These are phyloP conservation scores for Emmonsia crescens DNA, from an alignment of 2,329 filamentous ascomycete species.

Conservation along the genomic window DNA sequence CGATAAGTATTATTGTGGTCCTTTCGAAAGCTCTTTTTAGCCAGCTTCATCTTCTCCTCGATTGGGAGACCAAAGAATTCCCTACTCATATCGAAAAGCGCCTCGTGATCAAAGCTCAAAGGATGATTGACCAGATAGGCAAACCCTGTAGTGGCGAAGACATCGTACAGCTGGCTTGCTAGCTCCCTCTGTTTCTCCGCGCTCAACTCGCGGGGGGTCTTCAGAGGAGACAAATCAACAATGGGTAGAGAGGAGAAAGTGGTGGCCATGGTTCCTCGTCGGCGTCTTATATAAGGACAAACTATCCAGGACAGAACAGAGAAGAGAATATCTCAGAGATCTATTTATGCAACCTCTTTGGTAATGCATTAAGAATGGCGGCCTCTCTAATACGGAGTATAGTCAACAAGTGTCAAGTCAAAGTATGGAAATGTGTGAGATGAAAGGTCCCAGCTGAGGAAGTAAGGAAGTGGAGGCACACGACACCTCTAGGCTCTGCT, in stretches of 20 bases:
- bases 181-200: constrained; percentile 21
- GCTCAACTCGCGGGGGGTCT: constrained; percentile 15
- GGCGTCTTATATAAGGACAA: neutral
- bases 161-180: constrained; percentile 30
- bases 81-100: constrained; percentile 33
- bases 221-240: constrained; percentile 31
- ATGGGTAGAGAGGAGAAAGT: constrained; percentile 34
- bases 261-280: constrained; percentile 25
- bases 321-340: neutral
- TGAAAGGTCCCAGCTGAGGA: neutral
- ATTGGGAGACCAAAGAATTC: constrained; percentile 30
- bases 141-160: constrained; percentile 38
- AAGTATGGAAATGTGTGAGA: neutral
- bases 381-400: too few species aligned
- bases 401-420: too few species aligned
- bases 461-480: neutral
- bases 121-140: constrained; percentile 37
- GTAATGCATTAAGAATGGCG: too few species aligned
- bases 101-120: constrained; percentile 31
- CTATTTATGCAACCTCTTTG: neutral
- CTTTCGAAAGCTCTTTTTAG: constrained; percentile 33
- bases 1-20: constrained; percentile 36
- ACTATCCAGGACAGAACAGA: neutral
- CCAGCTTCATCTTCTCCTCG: constrained; percentile 30
- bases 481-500: neutral